Percentiles rank a stretch among this genome's conserved stretches.
phyloP scores from a whole-genome alignment of 148 eudicot genomes.

The Rhododendron vialii region DNA sequence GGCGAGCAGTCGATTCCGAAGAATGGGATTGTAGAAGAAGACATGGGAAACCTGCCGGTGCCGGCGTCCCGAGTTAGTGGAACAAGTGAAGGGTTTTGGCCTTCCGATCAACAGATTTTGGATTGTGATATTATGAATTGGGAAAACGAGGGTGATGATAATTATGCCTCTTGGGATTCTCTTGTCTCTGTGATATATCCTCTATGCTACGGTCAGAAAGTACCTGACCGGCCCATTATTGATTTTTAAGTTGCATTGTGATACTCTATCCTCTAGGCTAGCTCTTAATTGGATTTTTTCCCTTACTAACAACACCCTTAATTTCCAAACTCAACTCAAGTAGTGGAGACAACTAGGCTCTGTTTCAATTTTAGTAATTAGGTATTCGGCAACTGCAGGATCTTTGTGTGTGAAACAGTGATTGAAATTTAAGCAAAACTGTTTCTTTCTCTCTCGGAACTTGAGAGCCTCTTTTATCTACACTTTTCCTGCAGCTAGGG shows the following conservation, averaged over 20 bases:
- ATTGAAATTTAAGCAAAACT: no score
- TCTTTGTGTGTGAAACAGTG: no score
- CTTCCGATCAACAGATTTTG: constrained; percentile 8
- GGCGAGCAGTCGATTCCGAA: not conserved
- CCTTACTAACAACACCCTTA: not conserved
- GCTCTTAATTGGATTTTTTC: not conserved
- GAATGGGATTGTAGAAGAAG: not conserved
- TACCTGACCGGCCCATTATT: not conserved
- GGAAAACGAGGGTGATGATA: not conserved
- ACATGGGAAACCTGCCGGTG: not conserved
- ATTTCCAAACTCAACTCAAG: not conserved
- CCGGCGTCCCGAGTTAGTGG: not conserved
- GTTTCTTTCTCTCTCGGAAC: no score
- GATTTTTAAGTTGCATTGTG: not conserved
- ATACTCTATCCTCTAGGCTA: no score
- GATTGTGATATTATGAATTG: constrained; percentile 4
- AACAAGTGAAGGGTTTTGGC: not conserved
- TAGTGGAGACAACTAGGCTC: not conserved
- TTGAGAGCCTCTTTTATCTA: no score
- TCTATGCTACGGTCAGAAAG: constrained; percentile 5
- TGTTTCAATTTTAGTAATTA: not conserved
- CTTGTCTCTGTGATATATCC: not conserved
- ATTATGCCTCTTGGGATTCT: constrained; percentile 10
- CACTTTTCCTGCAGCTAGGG: no score
- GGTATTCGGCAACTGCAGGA: not conserved